Evolutionary conservation across 805 yeast species (phyloP), one percentile per base, ranked within the genome.

Genomic region (Ogataea zsoltii): DNA sequence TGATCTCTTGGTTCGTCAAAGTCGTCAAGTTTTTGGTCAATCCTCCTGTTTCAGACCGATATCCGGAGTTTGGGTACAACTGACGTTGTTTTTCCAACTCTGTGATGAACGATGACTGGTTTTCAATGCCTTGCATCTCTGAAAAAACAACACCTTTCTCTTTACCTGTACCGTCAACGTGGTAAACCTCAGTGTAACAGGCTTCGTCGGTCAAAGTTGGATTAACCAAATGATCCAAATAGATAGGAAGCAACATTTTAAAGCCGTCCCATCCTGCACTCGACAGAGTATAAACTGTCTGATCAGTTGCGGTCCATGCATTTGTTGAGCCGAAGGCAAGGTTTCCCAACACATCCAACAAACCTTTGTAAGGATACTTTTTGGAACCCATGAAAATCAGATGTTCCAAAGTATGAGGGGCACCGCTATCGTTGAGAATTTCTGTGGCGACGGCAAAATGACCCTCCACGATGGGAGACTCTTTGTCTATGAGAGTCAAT

Each of bases 221-320:
- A 55, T 82, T 65, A 37, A 90, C 64, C 18, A 94, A 67, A 62
- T 94, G 98, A 61, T 94, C 98, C 53, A 94, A 67, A 62, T 92
- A 94, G 3, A 90, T 83, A 0, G 99, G 98, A 25, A 94, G 74
- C 23, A 94, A 68, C 49, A 82, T 76, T 39, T 78, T 79, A 67
- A 94, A 94, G 1, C 97, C 98, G 45, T 88, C 88, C 96, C 97
- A 91, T 9, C 98, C 98, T 1, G 98, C 98, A 31, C 96, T 82
- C 7, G 85, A 77, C 45, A 94, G 71, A 2, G 97, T 89, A 57
- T 94, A 94, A 2, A 90, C 97, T 0, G 99, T 94, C 61, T 88
- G 96, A 66, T 94, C 98, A 4, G 94, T 88, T 0, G 85, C 89
- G 0, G 99, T 94, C 97, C 97, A 91, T 0, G 99, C 99, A 61